Base-by-base conservation (phyloP, 768 basidiomycete genomes). In the Rubroboletus satanas region DNA sequence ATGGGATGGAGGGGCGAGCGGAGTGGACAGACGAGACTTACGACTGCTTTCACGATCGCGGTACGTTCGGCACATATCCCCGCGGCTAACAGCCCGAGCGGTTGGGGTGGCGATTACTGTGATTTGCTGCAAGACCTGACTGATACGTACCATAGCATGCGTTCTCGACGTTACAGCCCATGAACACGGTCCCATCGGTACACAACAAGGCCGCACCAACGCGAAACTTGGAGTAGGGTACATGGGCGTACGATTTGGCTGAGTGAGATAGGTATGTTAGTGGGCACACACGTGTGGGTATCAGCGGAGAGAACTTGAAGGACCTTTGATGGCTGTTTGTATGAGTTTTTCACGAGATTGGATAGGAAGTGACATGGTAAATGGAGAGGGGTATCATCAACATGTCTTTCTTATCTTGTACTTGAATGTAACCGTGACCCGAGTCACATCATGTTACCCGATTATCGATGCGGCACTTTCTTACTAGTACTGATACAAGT, bases 61-160 rank as follows among this genome's bases (percentile, higher is more conserved):
- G 96, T 98, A 31, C 95, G 77, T 68, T 99, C 96, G 0, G 96
- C 96, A 61, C 96, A 98, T 55, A 98, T 95, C 0, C 89, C 82
- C 1, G 82, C 92, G 5, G 94, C 94, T 54, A 9, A 45, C 3
- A 21, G 23, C 5, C 6, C 32, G 21, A 5, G 14, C 23, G 3
- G 41, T 15, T 43, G 23, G 12, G 42, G 23, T 15, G 18, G 18
- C 15, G 41, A 38, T 33, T 6, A 37, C 15, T 0, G 14, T 11
- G 23, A 17, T 41, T 14, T 12, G 15, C 11, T 49, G 36, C 11
- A 17, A 18, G 43, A 41, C 4, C 7, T 14, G 12, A 7, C 7
- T 1, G 4, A 35, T 17, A 17, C 75, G n/a, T 55, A 94, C 95
- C 93, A 63, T 92, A 91, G 0, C 89, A 88, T 0, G 93, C 93